Evolutionary conservation across 805 yeast genomes (phyloP), one percentile per base, ranked within the genome.

Genomic region (Starmerella kuoi): DNA sequence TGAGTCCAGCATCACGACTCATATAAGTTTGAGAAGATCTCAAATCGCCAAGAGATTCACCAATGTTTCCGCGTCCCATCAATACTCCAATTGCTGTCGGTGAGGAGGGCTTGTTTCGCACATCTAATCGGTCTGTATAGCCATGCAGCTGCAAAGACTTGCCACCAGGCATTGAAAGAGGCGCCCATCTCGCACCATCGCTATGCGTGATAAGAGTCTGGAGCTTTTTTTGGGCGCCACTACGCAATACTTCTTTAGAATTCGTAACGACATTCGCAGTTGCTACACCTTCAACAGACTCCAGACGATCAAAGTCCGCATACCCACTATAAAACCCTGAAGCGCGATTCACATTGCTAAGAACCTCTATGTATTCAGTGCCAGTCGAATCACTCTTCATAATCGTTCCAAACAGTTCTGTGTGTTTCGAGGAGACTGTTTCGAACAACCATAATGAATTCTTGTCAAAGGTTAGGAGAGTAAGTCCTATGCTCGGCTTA

Each of bases 31-130:
- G 67, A 1, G 79, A 70, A 37, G 76, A 73, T 3, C 69, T 66
- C 41, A 62, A 59, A 7, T 72, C 61, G 4, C 61, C 63, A 40
- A 88, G 63, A 7, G 52, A 47, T 23, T 68, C 72, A 5, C 96
- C 97, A 38, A 85, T 95, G 56, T 81, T 86, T 24, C 98, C 98
- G n/a, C 81, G 74, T n/a, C 81, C 96, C 50, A 91, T 67, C 70
- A 88, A 62, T 63, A 86, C 63, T 1, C 98, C 98, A 17, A 79
- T 69, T 0, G 97, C 97, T 8, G 95, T 79, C 0, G 83, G 76
- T 0, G 97, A 86, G 0, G 94, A 80, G 52, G 67, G 83, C 0
- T 94, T 79, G 56, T 88, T 96, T 53, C 95, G 72, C 42, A 72
- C 70, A 58, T 87, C 96, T 2, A 63, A 62, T 49, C 95, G 69